Evolutionary conservation across 2,329 filamentous ascomycete species (phyloP).

Genomic region (Diaporthe citriasiana): DNA sequence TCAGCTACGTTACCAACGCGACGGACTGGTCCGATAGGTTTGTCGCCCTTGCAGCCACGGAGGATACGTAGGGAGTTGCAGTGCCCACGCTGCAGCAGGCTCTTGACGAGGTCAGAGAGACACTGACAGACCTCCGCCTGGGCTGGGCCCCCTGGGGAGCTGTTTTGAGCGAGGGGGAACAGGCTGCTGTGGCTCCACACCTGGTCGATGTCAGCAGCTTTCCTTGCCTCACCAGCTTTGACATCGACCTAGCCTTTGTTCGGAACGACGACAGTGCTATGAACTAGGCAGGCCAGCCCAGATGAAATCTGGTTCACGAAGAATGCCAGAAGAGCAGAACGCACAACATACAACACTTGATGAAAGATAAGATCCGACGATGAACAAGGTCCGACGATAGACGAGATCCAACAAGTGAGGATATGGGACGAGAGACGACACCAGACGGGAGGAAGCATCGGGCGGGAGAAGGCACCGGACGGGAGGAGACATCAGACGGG

Average conservation of each 20-base stretch:
- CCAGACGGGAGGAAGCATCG: too few relatives aligned
- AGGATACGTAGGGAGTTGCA: background rate
- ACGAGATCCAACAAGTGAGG: too few relatives aligned
- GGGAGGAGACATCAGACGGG: background rate
- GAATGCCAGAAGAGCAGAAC: too few relatives aligned
- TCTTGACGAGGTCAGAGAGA: background rate
- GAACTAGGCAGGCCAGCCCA: too few relatives aligned
- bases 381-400: too few relatives aligned
- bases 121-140: background rate
- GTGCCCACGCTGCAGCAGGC: constrained; percentile 1
- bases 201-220: background rate
- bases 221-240: background rate
- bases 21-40: background rate
- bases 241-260: background rate
- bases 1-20: background rate
- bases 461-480: background rate
- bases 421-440: too few relatives aligned
- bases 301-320: too few relatives aligned
- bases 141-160: background rate
- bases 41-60: too few relatives aligned
- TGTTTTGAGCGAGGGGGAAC: background rate
- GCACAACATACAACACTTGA: too few relatives aligned
- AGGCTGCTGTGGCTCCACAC: background rate
- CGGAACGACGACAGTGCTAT: too few relatives aligned
- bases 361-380: background rate